Evolutionary conservation across 2,329 filamentous ascomycete species (phyloP).

Genomic region (Canariomyces notabilis): DNA sequence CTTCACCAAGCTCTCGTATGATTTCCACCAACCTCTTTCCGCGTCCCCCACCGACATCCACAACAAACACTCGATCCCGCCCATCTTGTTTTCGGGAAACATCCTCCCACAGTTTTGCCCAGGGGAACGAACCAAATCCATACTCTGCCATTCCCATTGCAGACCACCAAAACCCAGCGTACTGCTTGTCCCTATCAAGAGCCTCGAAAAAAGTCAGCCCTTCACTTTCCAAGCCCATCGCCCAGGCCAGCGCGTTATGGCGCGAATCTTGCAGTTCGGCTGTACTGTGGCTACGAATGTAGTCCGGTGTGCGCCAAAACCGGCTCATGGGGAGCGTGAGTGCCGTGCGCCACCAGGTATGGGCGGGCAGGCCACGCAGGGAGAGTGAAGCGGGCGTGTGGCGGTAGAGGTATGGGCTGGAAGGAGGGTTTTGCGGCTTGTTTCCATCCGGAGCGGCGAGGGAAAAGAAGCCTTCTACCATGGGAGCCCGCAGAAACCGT

Average conservation of each 20-base stretch:
- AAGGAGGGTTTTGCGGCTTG: background rate
- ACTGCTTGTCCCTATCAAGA: background rate
- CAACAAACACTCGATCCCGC: background rate
- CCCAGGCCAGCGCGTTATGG: background rate
- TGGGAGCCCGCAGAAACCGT: background rate
- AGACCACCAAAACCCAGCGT: background rate
- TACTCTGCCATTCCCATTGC: background rate
- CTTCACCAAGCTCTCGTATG: background rate
- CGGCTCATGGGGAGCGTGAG: background rate
- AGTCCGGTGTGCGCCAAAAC: background rate
- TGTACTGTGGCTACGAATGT: background rate
- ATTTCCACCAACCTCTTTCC: background rate
- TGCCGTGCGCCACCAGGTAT: background rate
- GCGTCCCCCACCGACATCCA: background rate
- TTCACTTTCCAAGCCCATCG: background rate
- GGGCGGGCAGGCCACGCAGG: background rate
- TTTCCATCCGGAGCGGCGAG: background rate
- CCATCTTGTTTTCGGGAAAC: background rate
- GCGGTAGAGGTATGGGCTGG: background rate
- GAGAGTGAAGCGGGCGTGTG: background rate
- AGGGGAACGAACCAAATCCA: background rate
- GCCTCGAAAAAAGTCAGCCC: conserved; percentile 1
- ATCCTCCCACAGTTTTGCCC: background rate
- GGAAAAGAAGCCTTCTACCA: background rate
- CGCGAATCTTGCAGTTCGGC: background rate